Evolutionary conservation across 306 rosid species (phyloP).

Genomic region (Luffa acutangula): DNA sequence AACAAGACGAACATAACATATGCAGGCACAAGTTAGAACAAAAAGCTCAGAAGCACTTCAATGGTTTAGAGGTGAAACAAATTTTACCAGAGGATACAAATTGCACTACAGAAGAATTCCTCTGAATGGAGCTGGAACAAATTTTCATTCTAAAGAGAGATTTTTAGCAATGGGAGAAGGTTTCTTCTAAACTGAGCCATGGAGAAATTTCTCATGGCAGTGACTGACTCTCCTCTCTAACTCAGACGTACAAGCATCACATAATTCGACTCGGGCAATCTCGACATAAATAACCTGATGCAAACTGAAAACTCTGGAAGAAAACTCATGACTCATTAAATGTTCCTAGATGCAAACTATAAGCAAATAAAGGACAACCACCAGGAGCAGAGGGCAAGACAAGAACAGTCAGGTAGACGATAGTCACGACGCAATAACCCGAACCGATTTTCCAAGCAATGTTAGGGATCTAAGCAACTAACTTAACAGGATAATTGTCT

Average conservation of each 20-base stretch:
- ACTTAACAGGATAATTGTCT: conserved; percentile 50
- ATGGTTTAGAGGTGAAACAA: background rate
- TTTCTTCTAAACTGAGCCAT: background rate
- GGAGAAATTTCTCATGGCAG: background rate
- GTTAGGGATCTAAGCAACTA: conserved; percentile 24
- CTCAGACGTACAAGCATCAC: conserved; percentile 16
- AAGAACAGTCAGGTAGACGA: background rate
- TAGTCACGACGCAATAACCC: conserved; percentile 12
- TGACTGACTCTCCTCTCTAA: background rate
- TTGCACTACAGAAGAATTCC: background rate
- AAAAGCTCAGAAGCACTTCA: background rate
- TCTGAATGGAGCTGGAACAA: background rate
- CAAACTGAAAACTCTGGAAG: background rate
- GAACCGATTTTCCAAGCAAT: conserved; percentile 20
- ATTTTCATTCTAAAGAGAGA: background rate
- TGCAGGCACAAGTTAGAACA: background rate
- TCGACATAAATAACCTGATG: background rate
- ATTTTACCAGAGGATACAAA: background rate
- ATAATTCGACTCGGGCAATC: conserved; percentile 5
- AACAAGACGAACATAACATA: background rate
- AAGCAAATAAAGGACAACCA: conserved; percentile 15
- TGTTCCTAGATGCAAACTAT: conserved; percentile 4
- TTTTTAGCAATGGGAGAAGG: background rate
- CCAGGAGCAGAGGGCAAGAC: background rate
- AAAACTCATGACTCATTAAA: background rate